A percentile compares a stretch with the other conserved stretches of the same genome.
These are phyloP conservation scores for Lepraria neglecta DNA, from an alignment of 495 filamentous ascomycete genomes.

Conservation along the genomic window DNA sequence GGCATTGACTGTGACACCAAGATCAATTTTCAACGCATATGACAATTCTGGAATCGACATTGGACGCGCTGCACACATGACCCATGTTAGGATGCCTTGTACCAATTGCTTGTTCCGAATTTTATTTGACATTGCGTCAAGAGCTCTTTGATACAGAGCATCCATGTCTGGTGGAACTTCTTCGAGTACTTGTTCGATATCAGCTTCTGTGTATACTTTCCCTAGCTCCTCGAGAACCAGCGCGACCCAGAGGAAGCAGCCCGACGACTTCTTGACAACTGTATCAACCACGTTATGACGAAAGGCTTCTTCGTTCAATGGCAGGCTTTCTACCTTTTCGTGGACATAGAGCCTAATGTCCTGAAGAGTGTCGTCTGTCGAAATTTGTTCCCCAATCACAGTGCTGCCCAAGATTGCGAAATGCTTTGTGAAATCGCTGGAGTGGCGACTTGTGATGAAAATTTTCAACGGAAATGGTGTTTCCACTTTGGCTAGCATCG, in stretches of 20 bases:
- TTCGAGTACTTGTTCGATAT: constrained; percentile 30
- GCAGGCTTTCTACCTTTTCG: constrained; percentile 16
- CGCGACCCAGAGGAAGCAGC: constrained; percentile 36
- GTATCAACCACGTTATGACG: constrained; percentile 26
- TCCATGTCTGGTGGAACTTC: constrained; percentile 36
- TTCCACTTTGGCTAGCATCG: constrained; percentile 30
- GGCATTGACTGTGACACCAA: constrained; percentile 24
- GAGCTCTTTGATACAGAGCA: constrained; percentile 29
- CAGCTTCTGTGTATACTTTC: constrained; percentile 25
- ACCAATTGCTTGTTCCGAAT: constrained; percentile 24
- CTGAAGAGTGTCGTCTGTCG: constrained; percentile 22
- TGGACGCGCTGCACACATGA: constrained; percentile 29
- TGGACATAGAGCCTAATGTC: constrained; percentile 29
- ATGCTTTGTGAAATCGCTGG: constrained; percentile 15
- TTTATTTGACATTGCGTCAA: constrained; percentile 25
- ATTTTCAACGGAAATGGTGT: constrained; percentile 29
- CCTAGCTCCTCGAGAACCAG: constrained; percentile 33
- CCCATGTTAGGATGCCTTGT: constrained; percentile 33
- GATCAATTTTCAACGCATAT: constrained; percentile 30
- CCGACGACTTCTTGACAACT: constrained; percentile 32
- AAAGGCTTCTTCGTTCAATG: constrained; percentile 11
- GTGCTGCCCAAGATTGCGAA: constrained; percentile 5
- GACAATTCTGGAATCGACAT: constrained; percentile 30
- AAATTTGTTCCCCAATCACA: constrained; percentile 2
- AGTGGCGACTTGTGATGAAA: constrained; percentile 33